Evolutionary conservation across 768 basidiomycete species (phyloP), one percentile per base, ranked within the genome.

Genomic region (Cantharellus cinnabarinus): DNA sequence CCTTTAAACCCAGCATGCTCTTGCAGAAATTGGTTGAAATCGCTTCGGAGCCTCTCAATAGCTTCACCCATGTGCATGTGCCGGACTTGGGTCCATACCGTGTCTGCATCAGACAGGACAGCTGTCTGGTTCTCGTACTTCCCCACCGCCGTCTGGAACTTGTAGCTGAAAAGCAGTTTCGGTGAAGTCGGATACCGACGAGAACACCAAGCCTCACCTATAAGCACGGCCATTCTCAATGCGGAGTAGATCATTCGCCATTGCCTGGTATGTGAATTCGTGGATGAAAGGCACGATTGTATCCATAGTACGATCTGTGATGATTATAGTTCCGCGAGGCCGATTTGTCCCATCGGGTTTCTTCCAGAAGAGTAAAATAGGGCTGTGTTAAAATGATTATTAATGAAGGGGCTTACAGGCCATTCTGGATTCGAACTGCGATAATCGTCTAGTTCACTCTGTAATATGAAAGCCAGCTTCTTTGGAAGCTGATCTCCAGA

Each of bases 31-130:
- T 84, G 81, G 68, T 89, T 91, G 71, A 99, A 98, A 71, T 97
- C 89, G 10, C 77, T 78, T 85, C 95, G 94, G 54, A 99, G 76
- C 69, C 89, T 95, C 73, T 97, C 89, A 65, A 98, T 93, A 1
- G 93, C 88, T 71, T 99, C 95, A 55, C 88, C 82, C 91, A 99
- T 99, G 70, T 99, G 95, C 81, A 95, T 82, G 68, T 98, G 95
- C 61, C 94, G 82, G 59, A 97, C 79, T 50, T 83, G 81, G 41
- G 84, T 84, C 91, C 93, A 99, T 1, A 95, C 83, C 48, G 78
- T 77, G 68, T 99, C 95, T 3, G 77, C 70, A 64, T 99, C 95
- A 7, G 84, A 80, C n/a, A 99, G 73, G 1, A 75, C 78, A 2
- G 89, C 90, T 1, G 78, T 79, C 71, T 93, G 90, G 67, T 93